Conservation (phyloP, 2,329 filamentous ascomycete species). For the Amauroascus niger region DNA sequence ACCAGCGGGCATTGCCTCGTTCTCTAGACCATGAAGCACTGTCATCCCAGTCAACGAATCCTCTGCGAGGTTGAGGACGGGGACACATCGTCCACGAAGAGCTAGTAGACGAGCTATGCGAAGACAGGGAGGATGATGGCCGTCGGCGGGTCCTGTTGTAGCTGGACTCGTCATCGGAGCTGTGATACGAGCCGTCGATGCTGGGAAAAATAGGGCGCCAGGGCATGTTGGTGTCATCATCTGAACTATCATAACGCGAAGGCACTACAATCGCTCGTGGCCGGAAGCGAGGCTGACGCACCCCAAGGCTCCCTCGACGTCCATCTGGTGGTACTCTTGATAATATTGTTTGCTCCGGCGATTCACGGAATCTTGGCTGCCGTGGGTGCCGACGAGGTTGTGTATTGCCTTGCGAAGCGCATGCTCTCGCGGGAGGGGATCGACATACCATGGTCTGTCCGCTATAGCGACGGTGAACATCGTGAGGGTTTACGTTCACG, state of each 20-base stretch:
- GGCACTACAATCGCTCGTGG: neutral
- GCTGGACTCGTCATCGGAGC: constrained; percentile 2
- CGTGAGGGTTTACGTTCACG: neutral
- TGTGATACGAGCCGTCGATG: neutral
- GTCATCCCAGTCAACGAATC: neutral
- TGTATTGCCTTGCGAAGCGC: neutral
- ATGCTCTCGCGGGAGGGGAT: neutral
- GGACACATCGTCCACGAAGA: neutral
- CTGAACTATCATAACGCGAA: neutral
- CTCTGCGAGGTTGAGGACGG: neutral
- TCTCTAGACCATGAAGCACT: constrained; percentile 6
- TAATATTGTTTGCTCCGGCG: neutral
- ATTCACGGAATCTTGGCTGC: neutral
- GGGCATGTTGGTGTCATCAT: neutral
- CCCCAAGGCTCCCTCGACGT: neutral
- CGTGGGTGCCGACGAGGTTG: neutral
- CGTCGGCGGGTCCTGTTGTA: neutral
- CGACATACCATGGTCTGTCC: neutral
- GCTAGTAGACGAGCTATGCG: neutral
- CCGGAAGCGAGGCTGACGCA: neutral
- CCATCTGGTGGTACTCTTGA: neutral
- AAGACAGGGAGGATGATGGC: neutral
- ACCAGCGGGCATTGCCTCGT: constrained; percentile 3
- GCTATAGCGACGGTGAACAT: neutral
- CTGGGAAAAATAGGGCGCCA: neutral